phyloP scores from a whole-genome alignment of 176 grass and related monocot genomes.

The Eremochloa ophiuroides region DNA sequence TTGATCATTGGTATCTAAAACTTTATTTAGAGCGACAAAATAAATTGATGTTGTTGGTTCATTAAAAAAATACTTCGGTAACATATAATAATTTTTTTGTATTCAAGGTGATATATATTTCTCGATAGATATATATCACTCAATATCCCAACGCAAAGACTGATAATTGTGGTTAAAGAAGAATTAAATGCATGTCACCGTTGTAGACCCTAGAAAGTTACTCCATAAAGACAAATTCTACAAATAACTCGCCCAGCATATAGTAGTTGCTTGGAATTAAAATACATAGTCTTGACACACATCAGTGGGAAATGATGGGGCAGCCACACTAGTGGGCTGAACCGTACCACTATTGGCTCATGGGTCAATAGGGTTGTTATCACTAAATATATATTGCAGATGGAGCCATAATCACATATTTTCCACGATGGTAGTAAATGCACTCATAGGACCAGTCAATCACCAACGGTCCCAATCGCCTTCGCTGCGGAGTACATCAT shows the following conservation, averaged over 20 bases:
- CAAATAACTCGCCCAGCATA: not conserved
- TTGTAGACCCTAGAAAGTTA: not conserved
- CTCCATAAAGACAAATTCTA: not conserved
- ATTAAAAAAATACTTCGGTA: not conserved
- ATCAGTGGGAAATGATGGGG: not conserved
- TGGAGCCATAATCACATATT: not conserved
- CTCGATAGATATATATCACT: not conserved
- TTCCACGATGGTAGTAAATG: conserved; percentile 11
- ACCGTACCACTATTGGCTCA: not conserved
- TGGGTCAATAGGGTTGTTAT: not conserved
- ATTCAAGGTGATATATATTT: not conserved
- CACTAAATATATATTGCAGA: not conserved
- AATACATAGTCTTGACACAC: not conserved
- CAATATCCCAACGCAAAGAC: not conserved
- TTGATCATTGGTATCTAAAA: not conserved
- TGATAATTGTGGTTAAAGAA: not conserved
- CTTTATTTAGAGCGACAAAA: not conserved
- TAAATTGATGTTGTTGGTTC: not conserved
- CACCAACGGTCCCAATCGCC: not conserved
- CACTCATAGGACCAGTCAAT: not conserved
- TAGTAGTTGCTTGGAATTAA: not conserved
- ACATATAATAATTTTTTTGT: not conserved
- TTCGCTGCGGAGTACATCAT: not conserved
- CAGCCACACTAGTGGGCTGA: not conserved
- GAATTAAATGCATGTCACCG: not conserved